A percentile compares a stretch with the other conserved stretches of the same genome.
Conservation (phyloP, 495 filamentous ascomycete genomes). For the Aspergillus saccharolyticus region DNA sequence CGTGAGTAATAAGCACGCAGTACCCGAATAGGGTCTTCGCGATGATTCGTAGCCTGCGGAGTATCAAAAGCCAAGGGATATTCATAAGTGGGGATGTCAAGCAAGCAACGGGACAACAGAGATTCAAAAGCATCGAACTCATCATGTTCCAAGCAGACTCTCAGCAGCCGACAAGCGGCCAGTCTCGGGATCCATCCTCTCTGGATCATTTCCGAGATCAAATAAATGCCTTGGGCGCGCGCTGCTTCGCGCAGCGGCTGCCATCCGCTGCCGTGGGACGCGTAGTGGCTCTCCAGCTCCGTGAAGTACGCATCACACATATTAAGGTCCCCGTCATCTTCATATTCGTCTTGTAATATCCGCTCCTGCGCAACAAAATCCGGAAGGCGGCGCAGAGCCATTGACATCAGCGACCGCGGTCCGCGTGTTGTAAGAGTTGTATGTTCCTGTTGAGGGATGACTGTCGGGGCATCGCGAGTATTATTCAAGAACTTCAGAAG, state of each 20-base stretch:
- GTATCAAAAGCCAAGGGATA: constrained; percentile 33
- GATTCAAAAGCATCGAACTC: constrained; percentile 37
- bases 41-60: constrained; percentile 6
- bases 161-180: constrained; percentile 31
- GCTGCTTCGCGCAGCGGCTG: constrained; percentile 58
- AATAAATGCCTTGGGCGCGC: constrained; percentile 59
- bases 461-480: constrained; percentile 18
- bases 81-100: constrained; percentile 22
- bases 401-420: constrained; percentile 59
- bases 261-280: constrained; percentile 53
- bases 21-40: constrained; percentile 28
- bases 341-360: constrained; percentile 46
- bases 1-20: constrained; percentile 29
- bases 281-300: constrained; percentile 59
- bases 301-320: constrained; percentile 56
- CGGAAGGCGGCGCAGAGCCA: constrained; percentile 58
- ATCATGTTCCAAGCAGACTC: constrained; percentile 26
- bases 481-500: constrained; percentile 38
- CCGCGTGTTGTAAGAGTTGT: constrained; percentile 15
- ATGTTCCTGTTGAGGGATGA: neutral
- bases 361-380: constrained; percentile 60
- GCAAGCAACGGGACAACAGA: constrained; percentile 32
- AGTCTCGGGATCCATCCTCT: constrained; percentile 38
- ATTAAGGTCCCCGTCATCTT: constrained; percentile 40
- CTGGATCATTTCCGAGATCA: constrained; percentile 51